These are phyloP conservation scores for Fusarium nematophilum DNA, from an alignment of 2,329 filamentous ascomycete species.

Conservation along the genomic window DNA sequence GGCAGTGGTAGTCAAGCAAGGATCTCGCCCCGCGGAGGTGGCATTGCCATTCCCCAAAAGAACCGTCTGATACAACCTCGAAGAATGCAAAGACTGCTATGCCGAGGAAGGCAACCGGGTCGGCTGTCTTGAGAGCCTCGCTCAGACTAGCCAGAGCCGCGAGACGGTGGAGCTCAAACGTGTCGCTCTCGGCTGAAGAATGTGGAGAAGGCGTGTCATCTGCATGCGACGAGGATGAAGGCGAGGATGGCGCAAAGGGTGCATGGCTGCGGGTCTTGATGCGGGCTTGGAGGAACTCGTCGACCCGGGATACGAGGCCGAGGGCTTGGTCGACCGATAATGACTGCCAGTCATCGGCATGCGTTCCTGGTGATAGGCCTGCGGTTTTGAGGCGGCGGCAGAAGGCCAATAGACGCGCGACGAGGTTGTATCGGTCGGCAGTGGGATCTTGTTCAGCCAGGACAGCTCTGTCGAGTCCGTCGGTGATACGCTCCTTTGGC, in stretches of 20 bases:
- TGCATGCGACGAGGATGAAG: neutral
- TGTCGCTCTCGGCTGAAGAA: neutral
- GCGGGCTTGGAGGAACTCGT: constrained; percentile 41
- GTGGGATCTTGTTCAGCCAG: constrained; percentile 3
- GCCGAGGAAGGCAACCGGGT: constrained; percentile 56
- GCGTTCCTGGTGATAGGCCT: constrained; percentile 1
- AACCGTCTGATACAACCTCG: constrained; percentile 55
- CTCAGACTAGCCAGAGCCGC: constrained; percentile 52
- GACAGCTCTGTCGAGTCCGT: too few relatives aligned
- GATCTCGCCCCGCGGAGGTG: constrained; percentile 55
- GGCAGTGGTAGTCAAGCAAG: constrained; percentile 54
- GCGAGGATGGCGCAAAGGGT: neutral
- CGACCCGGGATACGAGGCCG: constrained; percentile 41
- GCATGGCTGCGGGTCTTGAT: constrained; percentile 26
- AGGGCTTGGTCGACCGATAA: constrained; percentile 32
- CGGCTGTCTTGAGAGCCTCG: constrained; percentile 51
- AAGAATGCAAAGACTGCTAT: constrained; percentile 58
- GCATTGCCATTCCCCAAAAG: constrained; percentile 53
- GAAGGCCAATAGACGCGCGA: constrained; percentile 35
- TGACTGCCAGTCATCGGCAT: constrained; percentile 3
- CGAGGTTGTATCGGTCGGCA: constrained; percentile 9
- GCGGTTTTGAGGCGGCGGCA: constrained; percentile 41
- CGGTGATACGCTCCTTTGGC: too few relatives aligned
- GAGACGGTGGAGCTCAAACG: constrained; percentile 41
- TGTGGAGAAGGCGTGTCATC: neutral